These are phyloP conservation scores for Brassica carinata DNA, from an alignment of 345 rosid species.

Conservation along the genomic window DNA sequence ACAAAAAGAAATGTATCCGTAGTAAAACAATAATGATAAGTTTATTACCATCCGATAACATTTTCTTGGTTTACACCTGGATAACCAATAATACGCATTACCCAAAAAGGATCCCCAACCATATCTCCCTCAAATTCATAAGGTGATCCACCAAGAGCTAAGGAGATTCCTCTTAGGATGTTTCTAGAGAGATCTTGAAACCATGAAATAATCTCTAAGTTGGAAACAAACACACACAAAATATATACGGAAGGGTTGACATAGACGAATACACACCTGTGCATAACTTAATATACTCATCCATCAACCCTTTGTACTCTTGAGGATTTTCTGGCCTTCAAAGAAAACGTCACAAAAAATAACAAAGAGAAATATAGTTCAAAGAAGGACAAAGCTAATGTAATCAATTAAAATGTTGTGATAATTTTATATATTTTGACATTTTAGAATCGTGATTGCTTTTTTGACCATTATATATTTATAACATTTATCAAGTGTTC, in stretches of 20 bases:
- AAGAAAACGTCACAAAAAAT: not conserved
- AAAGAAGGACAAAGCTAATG: not conserved
- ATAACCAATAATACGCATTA: conserved; percentile 71
- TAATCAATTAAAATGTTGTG: not conserved
- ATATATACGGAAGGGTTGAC: not conserved
- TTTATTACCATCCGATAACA: conserved; percentile 69
- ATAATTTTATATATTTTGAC: not conserved
- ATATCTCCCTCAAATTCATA: conserved; percentile 71
- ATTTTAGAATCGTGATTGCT: not conserved
- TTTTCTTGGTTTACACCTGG: conserved; percentile 54
- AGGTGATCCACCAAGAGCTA: conserved; percentile 70
- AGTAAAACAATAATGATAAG: conserved; percentile 1
- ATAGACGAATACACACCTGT: conserved; percentile 47
- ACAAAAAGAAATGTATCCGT: not conserved
- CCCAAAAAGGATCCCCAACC: conserved; percentile 84
- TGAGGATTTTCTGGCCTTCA: conserved; percentile 68
- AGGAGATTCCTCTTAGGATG: conserved; percentile 68
- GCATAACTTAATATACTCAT: conserved; percentile 66
- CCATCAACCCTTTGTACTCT: conserved; percentile 55
- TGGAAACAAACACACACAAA: not conserved
- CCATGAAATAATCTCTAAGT: not conserved
- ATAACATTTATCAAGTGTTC: not conserved
- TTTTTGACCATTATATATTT: not conserved
- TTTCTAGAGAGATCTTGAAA: conserved; percentile 68
- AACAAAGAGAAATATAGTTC: not conserved